phyloP scores from a whole-genome alignment of 495 filamentous ascomycete species.

The Parachaetomium inaequale region DNA sequence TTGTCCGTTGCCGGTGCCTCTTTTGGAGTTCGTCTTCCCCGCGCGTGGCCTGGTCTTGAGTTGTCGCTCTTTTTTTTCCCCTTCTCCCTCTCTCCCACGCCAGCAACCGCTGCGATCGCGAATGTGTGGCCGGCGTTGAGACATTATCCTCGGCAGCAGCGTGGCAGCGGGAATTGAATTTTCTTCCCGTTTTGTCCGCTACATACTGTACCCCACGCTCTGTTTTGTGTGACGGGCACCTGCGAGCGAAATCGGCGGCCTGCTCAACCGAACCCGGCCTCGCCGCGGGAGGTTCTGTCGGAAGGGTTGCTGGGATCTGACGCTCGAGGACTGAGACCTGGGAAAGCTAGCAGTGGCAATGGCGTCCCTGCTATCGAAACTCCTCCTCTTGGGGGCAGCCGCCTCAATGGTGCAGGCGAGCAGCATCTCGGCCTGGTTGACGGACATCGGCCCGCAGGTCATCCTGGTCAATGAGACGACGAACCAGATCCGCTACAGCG shows the following conservation, averaged over 20 bases:
- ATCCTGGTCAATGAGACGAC: constrained; percentile 36
- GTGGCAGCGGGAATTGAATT: not conserved
- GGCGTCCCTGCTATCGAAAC: constrained; percentile 13
- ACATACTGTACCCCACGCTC: not conserved
- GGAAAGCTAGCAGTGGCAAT: not conserved
- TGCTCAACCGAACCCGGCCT: not conserved
- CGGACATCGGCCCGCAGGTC: constrained; percentile 31
- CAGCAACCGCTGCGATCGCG: not conserved
- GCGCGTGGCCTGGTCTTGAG: not conserved
- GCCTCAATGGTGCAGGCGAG: constrained; percentile 23
- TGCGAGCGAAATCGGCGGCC: not conserved
- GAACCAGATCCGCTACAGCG: constrained; percentile 35
- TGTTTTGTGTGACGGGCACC: not conserved
- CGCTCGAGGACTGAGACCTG: not conserved
- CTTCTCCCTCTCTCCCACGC: not conserved
- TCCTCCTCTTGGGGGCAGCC: constrained; percentile 27
- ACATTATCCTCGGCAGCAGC: not conserved
- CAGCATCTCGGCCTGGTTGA: constrained; percentile 35
- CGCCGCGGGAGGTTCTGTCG: not conserved
- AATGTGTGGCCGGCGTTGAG: not conserved
- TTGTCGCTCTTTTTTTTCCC: not conserved
- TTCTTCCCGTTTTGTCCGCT: not conserved
- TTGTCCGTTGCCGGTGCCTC: no score
- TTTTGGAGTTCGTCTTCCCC: no score
- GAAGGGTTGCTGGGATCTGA: not conserved